A percentile compares a stretch with the other conserved stretches of the same genome.
These are phyloP conservation scores for Darksidea phi DNA, from an alignment of 495 filamentous ascomycete species.

Conservation along the genomic window DNA sequence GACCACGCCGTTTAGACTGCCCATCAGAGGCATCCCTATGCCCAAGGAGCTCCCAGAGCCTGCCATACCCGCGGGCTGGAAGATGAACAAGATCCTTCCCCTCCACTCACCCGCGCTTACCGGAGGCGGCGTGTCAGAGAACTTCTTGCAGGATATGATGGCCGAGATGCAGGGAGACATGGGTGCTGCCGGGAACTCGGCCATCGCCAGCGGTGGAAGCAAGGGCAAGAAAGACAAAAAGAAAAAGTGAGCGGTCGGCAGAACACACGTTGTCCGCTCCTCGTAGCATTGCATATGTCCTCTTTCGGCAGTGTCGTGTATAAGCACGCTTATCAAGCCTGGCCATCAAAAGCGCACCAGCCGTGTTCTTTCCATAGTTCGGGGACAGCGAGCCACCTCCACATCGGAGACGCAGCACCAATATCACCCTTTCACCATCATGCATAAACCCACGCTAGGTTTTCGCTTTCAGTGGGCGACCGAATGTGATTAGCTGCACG, in stretches of 20 bases:
- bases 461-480: neutral
- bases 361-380: too few relatives aligned
- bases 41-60: constrained; percentile 65
- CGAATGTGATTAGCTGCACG: neutral
- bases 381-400: too few relatives aligned
- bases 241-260: constrained; percentile 43
- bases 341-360: too few relatives aligned
- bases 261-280: neutral
- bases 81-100: constrained; percentile 78
- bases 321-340: too few relatives aligned
- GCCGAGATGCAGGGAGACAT: constrained; percentile 73
- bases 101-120: constrained; percentile 84
- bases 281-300: too few relatives aligned
- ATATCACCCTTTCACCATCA: too few relatives aligned
- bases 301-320: too few relatives aligned
- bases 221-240: constrained; percentile 48
- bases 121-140: constrained; percentile 92
- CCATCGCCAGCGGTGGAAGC: constrained; percentile 41
- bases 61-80: constrained; percentile 86
- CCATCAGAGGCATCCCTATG: constrained; percentile 65
- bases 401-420: too few relatives aligned
- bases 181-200: constrained; percentile 48
- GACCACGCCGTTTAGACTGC: constrained; percentile 64
- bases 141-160: constrained; percentile 98
- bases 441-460: too few relatives aligned